These are phyloP conservation scores for Aspergillus felis DNA, from an alignment of 2,329 filamentous ascomycete species.

Conservation along the genomic window DNA sequence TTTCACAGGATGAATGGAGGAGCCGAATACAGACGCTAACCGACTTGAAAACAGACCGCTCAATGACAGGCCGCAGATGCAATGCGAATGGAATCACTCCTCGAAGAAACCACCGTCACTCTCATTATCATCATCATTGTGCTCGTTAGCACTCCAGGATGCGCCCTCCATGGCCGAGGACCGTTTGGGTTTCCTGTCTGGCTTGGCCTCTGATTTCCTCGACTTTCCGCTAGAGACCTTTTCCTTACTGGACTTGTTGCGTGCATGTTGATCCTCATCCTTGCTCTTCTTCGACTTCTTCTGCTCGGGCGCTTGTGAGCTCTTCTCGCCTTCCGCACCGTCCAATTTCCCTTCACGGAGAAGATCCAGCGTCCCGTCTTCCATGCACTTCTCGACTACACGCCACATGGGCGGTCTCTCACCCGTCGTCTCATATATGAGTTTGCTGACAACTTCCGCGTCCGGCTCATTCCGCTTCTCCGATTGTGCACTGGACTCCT, in stretches of 20 bases:
- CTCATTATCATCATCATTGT: constrained; percentile 20
- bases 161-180: neutral
- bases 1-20: neutral
- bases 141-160: constrained; percentile 5
- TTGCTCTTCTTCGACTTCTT: constrained; percentile 7
- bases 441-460: constrained; percentile 16
- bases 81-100: constrained; percentile 9
- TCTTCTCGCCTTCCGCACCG: constrained; percentile 4
- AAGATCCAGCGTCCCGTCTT: constrained; percentile 39
- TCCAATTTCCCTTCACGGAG: constrained; percentile 41
- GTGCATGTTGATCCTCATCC: neutral
- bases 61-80: neutral
- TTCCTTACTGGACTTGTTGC: constrained; percentile 6
- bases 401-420: constrained; percentile 43
- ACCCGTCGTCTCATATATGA: constrained; percentile 5
- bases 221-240: constrained; percentile 7
- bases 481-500: constrained; percentile 7
- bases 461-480: constrained; percentile 15
- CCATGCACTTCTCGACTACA: constrained; percentile 43
- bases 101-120: constrained; percentile 43
- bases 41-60: neutral
- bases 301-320: neutral
- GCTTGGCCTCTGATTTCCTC: constrained; percentile 3
- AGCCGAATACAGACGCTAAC: neutral
- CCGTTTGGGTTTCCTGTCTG: constrained; percentile 4